Base-by-base conservation (phyloP, 495 filamentous ascomycete genomes). In the Penicillium goetzii region DNA sequence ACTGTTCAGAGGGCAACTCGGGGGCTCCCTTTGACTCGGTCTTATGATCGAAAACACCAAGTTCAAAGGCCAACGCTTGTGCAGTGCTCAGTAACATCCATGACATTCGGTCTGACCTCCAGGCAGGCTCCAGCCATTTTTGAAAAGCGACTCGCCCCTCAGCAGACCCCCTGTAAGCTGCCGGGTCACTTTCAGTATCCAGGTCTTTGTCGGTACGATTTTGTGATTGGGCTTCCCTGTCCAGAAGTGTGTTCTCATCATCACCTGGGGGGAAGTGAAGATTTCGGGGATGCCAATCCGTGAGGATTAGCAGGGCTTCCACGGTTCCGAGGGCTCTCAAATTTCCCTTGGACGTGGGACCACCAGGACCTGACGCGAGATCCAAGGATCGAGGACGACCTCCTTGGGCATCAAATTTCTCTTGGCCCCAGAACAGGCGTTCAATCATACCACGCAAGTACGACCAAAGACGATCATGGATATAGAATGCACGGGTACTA, bases 71-170 rank as follows among this genome's bases (percentile, higher is more conserved):
- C 40, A 99, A 79, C 2, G 92, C 88, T 78, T 95, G 88, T 6
- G 92, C 92, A 33, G 91, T 95, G 61, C 92, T 95, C 51, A 99
- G 84, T 15, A 99, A 74, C 92, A 97, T 98, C 96, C 95, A 97
- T 66, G 92, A 97, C 93, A 99, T 97, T 43, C 93, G 89, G 64
- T 99, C 95, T 62, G 92, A 96, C 64, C 94, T 81, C 91, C 92
- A 93, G n/a, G 92, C 92, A 17, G 95, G 95, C 73, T 98, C 95
- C 33, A 97, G 85, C 91, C 95, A 98, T 71, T 92, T 93, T 69
- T 93, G 92, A 57, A 97, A 94, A 26, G 90, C 86, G 14, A 82
- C 74, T 85, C 78, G 72, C 17, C 78, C 84, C 56, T 82, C 81
- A 9, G 87, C 85, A 12, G 88, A 80, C 12, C 65, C 68, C 40